Evolutionary conservation across 306 rosid genomes (phyloP).

Genomic region (Adenanthera pavonina): DNA sequence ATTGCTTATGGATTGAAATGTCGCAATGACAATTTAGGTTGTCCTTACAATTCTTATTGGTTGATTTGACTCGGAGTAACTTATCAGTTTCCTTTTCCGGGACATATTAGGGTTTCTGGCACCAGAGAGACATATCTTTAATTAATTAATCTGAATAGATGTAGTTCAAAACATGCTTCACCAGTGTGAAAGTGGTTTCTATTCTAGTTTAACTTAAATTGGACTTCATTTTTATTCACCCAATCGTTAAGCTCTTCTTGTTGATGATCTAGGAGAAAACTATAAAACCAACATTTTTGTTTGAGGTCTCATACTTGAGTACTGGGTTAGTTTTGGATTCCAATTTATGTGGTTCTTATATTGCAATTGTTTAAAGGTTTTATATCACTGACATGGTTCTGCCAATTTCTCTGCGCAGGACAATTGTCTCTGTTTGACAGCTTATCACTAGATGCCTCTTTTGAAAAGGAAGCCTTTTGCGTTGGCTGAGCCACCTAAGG

Average conservation of each 20-base stretch:
- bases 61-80: slow-evolving; percentile 11
- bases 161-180: neutral
- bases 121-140: neutral
- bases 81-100: neutral
- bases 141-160: neutral
- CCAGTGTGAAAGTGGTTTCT: neutral
- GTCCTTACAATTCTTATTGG: neutral
- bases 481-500: slow-evolving; percentile 72
- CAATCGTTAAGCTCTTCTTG: neutral
- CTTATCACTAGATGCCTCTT: slow-evolving; percentile 73
- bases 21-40: neutral
- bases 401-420: slow-evolving; percentile 42
- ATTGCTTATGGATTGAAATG: slow-evolving; percentile 18
- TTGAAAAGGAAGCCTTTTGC: slow-evolving; percentile 72
- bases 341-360: slow-evolving; percentile 28
- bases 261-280: neutral
- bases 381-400: slow-evolving; percentile 27
- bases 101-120: slow-evolving; percentile 19
- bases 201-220: neutral
- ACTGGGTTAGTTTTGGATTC: slow-evolving; percentile 13
- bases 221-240: neutral
- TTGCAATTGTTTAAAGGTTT: slow-evolving; percentile 9
- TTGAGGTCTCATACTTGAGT: neutral
- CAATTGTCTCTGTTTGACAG: slow-evolving; percentile 37
- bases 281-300: neutral